Base-by-base conservation (phyloP, 306 rosid species). In the Cotoneaster glaucophyllus region DNA sequence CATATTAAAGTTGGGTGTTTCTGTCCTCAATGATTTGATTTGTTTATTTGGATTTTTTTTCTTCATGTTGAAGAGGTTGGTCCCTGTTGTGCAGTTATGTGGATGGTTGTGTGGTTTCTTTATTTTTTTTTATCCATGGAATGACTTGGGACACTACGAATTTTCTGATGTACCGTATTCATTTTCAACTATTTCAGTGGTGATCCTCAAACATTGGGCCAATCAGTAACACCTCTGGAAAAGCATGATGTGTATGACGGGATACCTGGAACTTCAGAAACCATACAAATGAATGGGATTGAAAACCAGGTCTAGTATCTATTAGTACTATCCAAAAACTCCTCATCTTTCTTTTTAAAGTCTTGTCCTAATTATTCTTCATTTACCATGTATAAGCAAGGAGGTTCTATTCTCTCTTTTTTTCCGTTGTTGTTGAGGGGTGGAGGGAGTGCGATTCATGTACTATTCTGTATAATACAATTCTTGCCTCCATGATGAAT, bases 201-300 rank as follows among this genome's bases (percentile, higher is more conserved):
- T 37, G 76, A 78, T 77, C 87, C 77, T 76, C 87, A 69, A 73
- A 80, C 67, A 15, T 79, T 90, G 50, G 45, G 67, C 37, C 90
- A 61, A 29, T 50, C 67, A 71, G 74, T 52, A 26, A 67, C 76
- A 4, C 71, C 74, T 59, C 80, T 32, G 75, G 83, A 84, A 83
- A 78, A 76, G 37, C 86, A 84, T 81, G 96, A 71, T 79, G 78
- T 32, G 77, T 64, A 62, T 67, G 89, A 87, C 66, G 96, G 79
- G 84, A 82, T 82, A 61, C 70, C 80, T 43, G 84, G 70, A 83
- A 75, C 82, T 73, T 69, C 59, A 65, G 85, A 74, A 69, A 69
- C 54, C 62, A 78, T 82, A 79, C 82, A 73, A 70, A 73, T 80
- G 82, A 68, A 80, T 70, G 83, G 74, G 19, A 67, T 39, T 79